phyloP scores from a whole-genome alignment of 441 rosid species.

The Corymbia calophylla region DNA sequence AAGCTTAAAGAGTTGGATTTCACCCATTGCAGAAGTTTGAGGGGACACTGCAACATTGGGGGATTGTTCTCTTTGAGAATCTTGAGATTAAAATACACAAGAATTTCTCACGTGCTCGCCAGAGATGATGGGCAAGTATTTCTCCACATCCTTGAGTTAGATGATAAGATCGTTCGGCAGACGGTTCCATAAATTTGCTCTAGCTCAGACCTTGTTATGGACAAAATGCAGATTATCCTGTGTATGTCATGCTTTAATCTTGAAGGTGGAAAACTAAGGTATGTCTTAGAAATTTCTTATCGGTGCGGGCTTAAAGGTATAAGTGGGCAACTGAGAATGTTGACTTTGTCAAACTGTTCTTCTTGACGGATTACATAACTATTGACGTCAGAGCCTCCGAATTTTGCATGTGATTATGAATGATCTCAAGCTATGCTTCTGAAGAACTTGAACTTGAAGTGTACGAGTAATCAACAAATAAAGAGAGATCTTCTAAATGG shows the following conservation, averaged over 20 bases:
- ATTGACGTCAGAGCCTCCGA: neutral
- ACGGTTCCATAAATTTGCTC: neutral
- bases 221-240: neutral
- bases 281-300: neutral
- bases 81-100: neutral
- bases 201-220: neutral
- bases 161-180: neutral
- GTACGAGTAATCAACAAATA: neutral
- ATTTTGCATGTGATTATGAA: neutral
- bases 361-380: neutral
- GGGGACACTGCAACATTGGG: neutral
- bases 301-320: neutral
- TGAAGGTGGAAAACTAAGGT: neutral
- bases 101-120: fast-evolving
- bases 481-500: neutral
- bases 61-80: neutral
- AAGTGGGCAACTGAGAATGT: neutral
- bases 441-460: neutral
- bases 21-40: neutral
- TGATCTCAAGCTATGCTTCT: neutral
- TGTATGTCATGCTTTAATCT: neutral
- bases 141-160: neutral
- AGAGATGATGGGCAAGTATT: neutral
- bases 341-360: neutral
- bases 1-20: neutral